Conservation (phyloP, 495 filamentous ascomycete genomes). For the Neurospora intermedia region DNA sequence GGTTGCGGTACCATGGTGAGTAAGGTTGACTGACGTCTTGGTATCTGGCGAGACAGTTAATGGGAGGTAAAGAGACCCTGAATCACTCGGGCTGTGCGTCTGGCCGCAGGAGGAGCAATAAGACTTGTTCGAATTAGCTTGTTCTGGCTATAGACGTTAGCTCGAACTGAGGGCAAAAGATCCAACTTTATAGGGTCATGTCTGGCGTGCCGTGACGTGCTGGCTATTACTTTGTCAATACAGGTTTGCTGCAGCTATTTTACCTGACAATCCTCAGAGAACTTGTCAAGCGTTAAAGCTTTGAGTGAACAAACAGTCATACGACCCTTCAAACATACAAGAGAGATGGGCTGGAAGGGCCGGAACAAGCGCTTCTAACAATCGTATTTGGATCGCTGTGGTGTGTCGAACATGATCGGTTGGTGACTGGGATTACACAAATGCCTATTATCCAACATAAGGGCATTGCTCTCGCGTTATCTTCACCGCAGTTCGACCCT, state of each 20-base stretch:
- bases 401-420: neutral
- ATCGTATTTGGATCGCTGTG: neutral
- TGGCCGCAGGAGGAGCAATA: neutral
- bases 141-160: neutral
- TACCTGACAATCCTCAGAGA: neutral
- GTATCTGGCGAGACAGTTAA: neutral
- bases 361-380: neutral
- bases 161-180: neutral
- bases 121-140: neutral
- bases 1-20: slow-evolving; percentile 7
- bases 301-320: neutral
- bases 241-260: neutral
- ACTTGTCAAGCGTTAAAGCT: neutral
- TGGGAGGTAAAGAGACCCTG: neutral
- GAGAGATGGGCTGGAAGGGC: neutral
- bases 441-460: neutral
- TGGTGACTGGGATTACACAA: neutral
- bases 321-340: neutral
- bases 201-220: neutral
- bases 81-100: neutral
- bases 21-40: neutral
- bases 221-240: neutral
- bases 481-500: slow-evolving; percentile 46
- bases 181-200: neutral
- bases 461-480: neutral